Evolutionary conservation across 2,329 filamentous ascomycete genomes (phyloP), one percentile per base, ranked within the genome.

Genomic region (Colletotrichum simmondsii): DNA sequence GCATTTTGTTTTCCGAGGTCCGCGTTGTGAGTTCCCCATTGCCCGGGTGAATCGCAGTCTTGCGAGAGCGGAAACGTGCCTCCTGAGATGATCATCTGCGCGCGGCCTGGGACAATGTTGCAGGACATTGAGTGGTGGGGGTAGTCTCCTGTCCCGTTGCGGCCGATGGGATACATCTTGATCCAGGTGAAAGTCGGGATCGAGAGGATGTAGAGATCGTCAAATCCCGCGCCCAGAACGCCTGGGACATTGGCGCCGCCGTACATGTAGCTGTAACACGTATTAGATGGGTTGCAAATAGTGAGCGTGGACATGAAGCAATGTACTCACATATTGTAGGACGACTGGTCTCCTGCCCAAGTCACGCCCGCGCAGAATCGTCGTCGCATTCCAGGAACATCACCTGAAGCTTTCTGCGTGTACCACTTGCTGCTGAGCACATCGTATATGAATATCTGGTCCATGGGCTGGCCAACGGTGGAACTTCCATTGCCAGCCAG

Each of bases 141-240:
- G 49, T 82, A 83, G 52, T 77, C 78, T 35, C 85, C 82, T 1
- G 83, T 84, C 16, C 78, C 77, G 68, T 84, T 81, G 60, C 77
- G 77, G 67, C 83, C 79, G 58, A 80, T 80, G 14, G 86, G 87
- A 68, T 85, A 88, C 75, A 87, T 84, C 74, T 88, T 89, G 74
- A 91, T 88, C 91, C 91, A 93, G 4, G 84, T 88, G 79, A 92
- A 93, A 1, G 89, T 88, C 1, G 91, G 91, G 19, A 93, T 82
- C 8, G 87, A 87, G 24, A 92, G 83, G 67, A 92, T 88, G 76
- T 91, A 92, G 67, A 89, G 85, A 80, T 92, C 90, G 76, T 92
- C 89, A 76, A 85, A 92, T 26, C 88, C 90, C 16, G 84, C 81
- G 0, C 83, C 83, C n/a, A 59, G 53, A 3, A 68, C 68, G 49